A percentile compares a stretch with the other conserved stretches of the same genome.
Conservation (phyloP, 2,329 filamentous ascomycete species). For the Aspergillus sergii region DNA sequence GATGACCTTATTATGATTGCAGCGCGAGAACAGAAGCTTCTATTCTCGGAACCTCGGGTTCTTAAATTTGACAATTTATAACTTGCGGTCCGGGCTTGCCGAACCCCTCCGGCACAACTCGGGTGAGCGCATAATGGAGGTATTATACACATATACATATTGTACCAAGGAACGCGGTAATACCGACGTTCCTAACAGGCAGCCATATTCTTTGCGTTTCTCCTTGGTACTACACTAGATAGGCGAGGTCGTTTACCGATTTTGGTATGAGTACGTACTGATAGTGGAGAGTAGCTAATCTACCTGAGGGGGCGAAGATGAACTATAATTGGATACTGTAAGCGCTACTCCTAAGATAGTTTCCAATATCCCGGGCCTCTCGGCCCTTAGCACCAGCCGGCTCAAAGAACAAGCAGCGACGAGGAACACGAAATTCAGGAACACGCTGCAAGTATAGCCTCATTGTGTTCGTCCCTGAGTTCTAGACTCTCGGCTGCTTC, state of each 20-base stretch:
- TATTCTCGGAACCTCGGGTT: constrained; percentile 1
- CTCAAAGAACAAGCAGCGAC: neutral
- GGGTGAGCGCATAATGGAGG: neutral
- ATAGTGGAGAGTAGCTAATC: neutral
- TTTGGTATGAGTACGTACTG: neutral
- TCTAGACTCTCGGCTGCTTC: constrained; percentile 2
- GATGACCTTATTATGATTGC: neutral
- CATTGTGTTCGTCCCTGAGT: neutral
- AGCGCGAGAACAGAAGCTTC: neutral
- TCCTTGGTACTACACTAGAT: neutral
- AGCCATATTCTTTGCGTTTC: constrained; percentile 10
- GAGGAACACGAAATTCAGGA: neutral
- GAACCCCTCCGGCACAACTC: neutral
- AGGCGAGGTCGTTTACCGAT: neutral
- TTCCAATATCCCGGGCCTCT: neutral
- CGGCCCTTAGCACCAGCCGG: neutral
- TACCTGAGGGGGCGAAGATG: neutral
- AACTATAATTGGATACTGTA: constrained; percentile 3
- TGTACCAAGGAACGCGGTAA: neutral
- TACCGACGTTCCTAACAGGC: constrained; percentile 9
- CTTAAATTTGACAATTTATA: neutral
- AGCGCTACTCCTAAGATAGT: neutral
- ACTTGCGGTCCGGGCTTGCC: neutral
- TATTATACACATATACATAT: neutral
- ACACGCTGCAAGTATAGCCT: constrained; percentile 1